Evolutionary conservation across 225 moss, liverwort and hornwort genomes (phyloP).

Genomic region (Polytrichum formosum): DNA sequence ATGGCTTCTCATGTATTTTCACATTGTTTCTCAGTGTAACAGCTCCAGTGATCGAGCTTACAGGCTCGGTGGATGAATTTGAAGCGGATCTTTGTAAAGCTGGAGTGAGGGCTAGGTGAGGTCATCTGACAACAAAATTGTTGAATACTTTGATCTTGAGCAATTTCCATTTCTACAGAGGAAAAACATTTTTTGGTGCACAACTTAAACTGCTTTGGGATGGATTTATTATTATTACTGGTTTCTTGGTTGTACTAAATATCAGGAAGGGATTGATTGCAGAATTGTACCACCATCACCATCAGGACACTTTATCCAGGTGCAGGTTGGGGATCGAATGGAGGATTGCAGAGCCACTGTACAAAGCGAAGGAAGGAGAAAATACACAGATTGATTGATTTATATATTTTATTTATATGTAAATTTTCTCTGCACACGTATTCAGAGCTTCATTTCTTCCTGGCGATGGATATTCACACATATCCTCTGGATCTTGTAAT

Average conservation of each 20-base stretch:
- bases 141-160: neutral
- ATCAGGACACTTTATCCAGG: slow-evolving; percentile 38
- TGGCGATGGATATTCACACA: too few relatives aligned
- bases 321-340: slow-evolving; percentile 17
- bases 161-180: neutral
- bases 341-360: too few relatives aligned
- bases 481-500: too few relatives aligned
- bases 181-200: neutral
- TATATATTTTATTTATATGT: too few relatives aligned
- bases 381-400: too few relatives aligned
- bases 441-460: too few relatives aligned
- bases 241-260: slow-evolving; percentile 3
- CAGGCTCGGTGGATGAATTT: slow-evolving; percentile 32
- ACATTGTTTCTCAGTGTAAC: slow-evolving; percentile 21
- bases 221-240: neutral
- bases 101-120: slow-evolving; percentile 35
- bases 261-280: slow-evolving; percentile 17
- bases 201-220: neutral
- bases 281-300: slow-evolving; percentile 33
- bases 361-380: too few relatives aligned
- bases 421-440: too few relatives aligned
- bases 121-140: neutral
- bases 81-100: slow-evolving; percentile 35
- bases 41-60: slow-evolving; percentile 28
- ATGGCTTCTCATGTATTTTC: neutral